Conservation (phyloP, 2,329 filamentous ascomycete species). For the Xylariaceae sp. region DNA sequence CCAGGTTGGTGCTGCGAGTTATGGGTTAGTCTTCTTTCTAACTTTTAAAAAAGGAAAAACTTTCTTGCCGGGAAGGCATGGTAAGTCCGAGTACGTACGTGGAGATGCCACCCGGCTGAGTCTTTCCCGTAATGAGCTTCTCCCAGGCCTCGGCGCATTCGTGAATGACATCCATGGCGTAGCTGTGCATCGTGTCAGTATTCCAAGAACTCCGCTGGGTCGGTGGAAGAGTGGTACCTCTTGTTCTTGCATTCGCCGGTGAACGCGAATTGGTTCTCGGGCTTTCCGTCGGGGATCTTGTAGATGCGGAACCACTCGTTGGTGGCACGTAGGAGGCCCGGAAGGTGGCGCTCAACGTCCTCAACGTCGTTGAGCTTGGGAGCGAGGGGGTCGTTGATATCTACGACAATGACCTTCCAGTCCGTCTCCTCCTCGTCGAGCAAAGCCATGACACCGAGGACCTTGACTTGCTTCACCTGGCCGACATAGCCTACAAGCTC, state of each 20-base stretch:
- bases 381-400: conserved; percentile 94
- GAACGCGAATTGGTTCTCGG: conserved; percentile 99
- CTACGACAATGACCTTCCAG: conserved; percentile 99
- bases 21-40: conserved; percentile 14
- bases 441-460: conserved; percentile 97
- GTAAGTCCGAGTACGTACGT: conserved; percentile 59
- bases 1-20: conserved; percentile 70
- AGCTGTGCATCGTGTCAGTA: conserved; percentile 48
- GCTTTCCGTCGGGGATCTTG: conserved; percentile 99
- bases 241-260: conserved; percentile 99
- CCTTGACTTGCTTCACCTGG: conserved; percentile 99
- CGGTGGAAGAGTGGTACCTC: conserved; percentile 52
- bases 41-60: conserved; percentile 2
- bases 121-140: conserved; percentile 90
- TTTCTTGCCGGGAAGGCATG: neutral
- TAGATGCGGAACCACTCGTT: conserved; percentile 99
- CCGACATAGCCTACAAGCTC: conserved; percentile 95
- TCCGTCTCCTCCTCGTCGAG: conserved; percentile 99
- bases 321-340: conserved; percentile 92
- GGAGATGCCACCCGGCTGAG: conserved; percentile 70
- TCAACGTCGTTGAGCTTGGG: conserved; percentile 97
- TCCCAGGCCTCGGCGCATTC: conserved; percentile 98
- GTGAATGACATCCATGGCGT: conserved; percentile 90
- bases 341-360: conserved; percentile 97
- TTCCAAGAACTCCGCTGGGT: neutral